Base-by-base conservation (phyloP, 495 filamentous ascomycete genomes). In the Aspergillus asperescens region DNA sequence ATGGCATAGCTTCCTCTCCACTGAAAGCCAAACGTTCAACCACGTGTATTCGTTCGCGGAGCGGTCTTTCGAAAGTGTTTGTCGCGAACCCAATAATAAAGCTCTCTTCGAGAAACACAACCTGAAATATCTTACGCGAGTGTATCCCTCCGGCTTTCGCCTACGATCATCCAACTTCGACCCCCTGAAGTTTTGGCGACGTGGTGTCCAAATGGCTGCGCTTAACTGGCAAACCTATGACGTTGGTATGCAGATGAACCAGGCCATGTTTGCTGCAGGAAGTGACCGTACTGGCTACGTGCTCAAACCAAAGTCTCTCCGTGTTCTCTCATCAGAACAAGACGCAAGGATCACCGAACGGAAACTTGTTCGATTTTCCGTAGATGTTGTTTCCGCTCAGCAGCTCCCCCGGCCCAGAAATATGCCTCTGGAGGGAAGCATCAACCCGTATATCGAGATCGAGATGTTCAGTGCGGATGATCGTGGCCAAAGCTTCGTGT, bases 141-240 rank as follows among this genome's bases (percentile, higher is more conserved):
- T 97, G 25, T 98, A 98, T 66, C 93, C 93, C 4, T 85, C 85
- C 15, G 83, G 76, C 9, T 83, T 79, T 49, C 88, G 93, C 12
- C 73, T 95, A 29, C 77, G 78, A 28, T 97, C 93, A 5, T 84
- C 84, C 50, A 98, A 98, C 67, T 96, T 95, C 59, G 88, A 97
- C 60, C 93, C 93, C 0, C 77, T 90, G 48, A 81, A 83, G 50
- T 93, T 89, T 67, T 98, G 93, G 93, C 81, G 93, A 39, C 87
- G 88, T 45, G 93, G 93, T 25, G 93, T 96, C 8, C 91, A 96
- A 66, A 96, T 96, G 91, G 89, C 83, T 3, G 93, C 93, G 1
- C 76, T 95, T 55, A 98, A 98, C 67, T 98, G 93, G 93, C 93
- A 98, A 67, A 98, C 92, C 0, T 96, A 93, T 60, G 93, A 97